Evolutionary conservation across 2,329 filamentous ascomycete species (phyloP).

Genomic region (Polytolypa hystricis): DNA sequence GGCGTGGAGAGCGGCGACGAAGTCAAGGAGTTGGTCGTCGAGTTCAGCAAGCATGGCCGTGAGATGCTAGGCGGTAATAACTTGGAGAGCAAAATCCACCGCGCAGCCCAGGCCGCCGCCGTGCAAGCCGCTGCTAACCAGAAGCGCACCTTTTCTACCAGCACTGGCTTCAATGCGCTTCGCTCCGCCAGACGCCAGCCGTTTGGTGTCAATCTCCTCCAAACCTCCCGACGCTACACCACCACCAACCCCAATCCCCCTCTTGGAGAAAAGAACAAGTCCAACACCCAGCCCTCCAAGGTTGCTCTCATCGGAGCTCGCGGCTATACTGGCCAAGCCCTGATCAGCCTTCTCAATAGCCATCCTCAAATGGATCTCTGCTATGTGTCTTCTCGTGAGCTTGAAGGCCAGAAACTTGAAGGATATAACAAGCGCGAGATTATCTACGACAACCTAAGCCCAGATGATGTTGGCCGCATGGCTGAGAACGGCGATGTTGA

Average conservation of each 20-base stretch:
- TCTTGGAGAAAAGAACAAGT: conserved; percentile 75
- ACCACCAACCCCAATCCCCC: conserved; percentile 63
- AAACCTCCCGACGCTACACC: conserved; percentile 29
- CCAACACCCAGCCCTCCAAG: conserved; percentile 65
- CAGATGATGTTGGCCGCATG: conserved; percentile 78
- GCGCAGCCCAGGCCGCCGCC: conserved; percentile 56
- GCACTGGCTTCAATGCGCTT: conserved; percentile 26
- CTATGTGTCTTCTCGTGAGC: conserved; percentile 87
- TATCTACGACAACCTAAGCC: conserved; percentile 78
- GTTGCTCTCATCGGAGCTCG: conserved; percentile 83
- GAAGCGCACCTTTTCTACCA: conserved; percentile 57
- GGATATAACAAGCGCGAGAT: conserved; percentile 88
- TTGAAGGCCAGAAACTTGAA: conserved; percentile 73
- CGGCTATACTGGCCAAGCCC: conserved; percentile 85
- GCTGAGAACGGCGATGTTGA: conserved; percentile 76
- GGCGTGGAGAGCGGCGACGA: conserved; percentile 73
- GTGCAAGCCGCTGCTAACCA: conserved; percentile 45
- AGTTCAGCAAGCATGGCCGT: conserved; percentile 71
- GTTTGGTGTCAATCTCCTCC: conserved; percentile 16
- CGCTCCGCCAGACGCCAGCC: conserved; percentile 21
- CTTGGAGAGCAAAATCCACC: conserved; percentile 72
- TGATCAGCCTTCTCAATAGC: conserved; percentile 75
- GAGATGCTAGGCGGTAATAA: conserved; percentile 85
- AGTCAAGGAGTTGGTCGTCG: conserved; percentile 70
- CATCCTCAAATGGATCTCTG: conserved; percentile 84